phyloP scores from a whole-genome alignment of 192 early-diverging fungal species.

The Kickxella alabastrina region DNA sequence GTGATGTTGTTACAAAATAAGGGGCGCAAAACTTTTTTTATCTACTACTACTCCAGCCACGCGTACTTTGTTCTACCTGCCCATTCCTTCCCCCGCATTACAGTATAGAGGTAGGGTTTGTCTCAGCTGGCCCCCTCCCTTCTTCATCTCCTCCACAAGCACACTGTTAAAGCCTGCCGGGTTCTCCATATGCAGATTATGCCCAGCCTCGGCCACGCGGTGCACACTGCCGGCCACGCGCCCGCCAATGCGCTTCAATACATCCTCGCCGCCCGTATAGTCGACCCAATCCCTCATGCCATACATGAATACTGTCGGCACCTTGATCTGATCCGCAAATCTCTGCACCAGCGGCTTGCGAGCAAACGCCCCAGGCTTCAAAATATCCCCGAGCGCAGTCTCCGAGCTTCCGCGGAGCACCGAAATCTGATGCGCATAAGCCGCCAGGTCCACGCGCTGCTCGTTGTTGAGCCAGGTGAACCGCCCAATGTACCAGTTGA shows the following conservation, averaged over 20 bases:
- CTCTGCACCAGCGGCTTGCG: conserved; percentile 68
- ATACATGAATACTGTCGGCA: conserved; percentile 79
- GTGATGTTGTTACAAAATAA: too few relatives aligned
- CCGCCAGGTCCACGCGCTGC: conserved; percentile 66
- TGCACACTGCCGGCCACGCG: conserved; percentile 39
- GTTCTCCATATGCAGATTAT: conserved; percentile 88
- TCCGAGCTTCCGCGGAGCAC: conserved; percentile 77
- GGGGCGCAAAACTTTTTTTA: too few relatives aligned
- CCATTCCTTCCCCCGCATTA: too few relatives aligned
- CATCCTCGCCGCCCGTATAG: conserved; percentile 63
- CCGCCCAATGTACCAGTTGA: conserved; percentile 54
- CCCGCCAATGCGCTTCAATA: conserved; percentile 56
- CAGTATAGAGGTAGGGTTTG: too few relatives aligned
- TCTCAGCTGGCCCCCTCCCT: too few relatives aligned
- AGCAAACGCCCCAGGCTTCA: conserved; percentile 81
- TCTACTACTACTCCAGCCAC: too few relatives aligned
- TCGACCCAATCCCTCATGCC: conserved; percentile 92
- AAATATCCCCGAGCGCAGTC: conserved; percentile 69
- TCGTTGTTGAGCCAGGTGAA: conserved; percentile 65
- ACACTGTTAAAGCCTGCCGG: conserved; percentile 65
- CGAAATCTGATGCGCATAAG: conserved; percentile 80
- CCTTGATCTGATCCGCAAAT: conserved; percentile 53
- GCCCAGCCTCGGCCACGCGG: conserved; percentile 61
- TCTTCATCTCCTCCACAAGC: conserved; percentile 55
- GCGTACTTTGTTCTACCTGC: too few relatives aligned